These are phyloP conservation scores for Linnemannia zychae DNA, from an alignment of 192 early-diverging fungal genomes.

Conservation along the genomic window DNA sequence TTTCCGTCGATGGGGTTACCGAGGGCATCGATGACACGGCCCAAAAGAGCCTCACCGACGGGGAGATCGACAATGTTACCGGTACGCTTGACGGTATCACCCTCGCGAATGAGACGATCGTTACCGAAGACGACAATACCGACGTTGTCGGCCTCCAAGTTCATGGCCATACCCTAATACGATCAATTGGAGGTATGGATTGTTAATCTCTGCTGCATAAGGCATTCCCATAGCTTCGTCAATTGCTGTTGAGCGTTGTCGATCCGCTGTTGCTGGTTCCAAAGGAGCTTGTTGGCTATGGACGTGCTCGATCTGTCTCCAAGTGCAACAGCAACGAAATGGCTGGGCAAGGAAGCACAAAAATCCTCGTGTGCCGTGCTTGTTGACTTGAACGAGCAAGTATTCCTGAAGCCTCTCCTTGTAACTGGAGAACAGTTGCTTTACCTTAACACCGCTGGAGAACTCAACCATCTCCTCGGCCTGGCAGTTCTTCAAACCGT, in stretches of 20 bases:
- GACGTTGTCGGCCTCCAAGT: conserved; percentile 99
- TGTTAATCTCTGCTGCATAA: background rate
- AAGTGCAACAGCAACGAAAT: background rate
- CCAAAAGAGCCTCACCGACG: conserved; percentile 93
- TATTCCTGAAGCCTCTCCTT: conserved; percentile 1
- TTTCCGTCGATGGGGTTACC: conserved; percentile 99
- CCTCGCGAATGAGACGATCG: conserved; percentile 99
- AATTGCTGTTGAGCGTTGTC: background rate
- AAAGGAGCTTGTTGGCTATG: background rate
- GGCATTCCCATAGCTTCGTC: background rate
- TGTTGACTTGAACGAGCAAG: background rate
- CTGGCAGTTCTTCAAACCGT: conserved; percentile 97
- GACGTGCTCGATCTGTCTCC: background rate
- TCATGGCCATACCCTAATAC: conserved; percentile 96
- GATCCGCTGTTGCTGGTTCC: background rate
- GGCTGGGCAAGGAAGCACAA: background rate
- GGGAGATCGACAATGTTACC: conserved; percentile 99
- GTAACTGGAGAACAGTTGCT: background rate
- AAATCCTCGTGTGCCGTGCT: background rate
- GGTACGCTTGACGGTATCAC: conserved; percentile 99
- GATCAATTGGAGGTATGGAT: background rate
- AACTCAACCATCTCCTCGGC: conserved; percentile 99
- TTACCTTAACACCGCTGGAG: conserved; percentile 97
- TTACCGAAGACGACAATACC: conserved; percentile 99
- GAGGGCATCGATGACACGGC: conserved; percentile 98